phyloP scores from a whole-genome alignment of 2,329 filamentous ascomycete species.

The Daldinia sp. region DNA sequence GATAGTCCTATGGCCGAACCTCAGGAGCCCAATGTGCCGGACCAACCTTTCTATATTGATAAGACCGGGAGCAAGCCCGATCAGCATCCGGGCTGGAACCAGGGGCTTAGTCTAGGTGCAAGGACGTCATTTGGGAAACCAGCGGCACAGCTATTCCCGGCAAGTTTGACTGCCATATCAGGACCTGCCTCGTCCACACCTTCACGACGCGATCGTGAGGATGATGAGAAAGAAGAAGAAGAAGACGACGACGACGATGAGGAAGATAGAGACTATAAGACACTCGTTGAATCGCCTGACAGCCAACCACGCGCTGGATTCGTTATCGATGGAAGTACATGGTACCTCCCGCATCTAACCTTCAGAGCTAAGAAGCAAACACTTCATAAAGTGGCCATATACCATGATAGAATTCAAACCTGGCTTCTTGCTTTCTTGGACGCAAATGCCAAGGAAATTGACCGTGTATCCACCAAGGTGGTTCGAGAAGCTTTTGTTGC shows the following conservation, averaged over 20 bases:
- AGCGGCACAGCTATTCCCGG: constrained; percentile 1
- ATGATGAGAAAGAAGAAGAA: neutral
- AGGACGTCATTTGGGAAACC: constrained; percentile 40
- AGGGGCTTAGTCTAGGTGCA: constrained; percentile 37
- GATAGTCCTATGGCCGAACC: constrained; percentile 1
- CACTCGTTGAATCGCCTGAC: neutral
- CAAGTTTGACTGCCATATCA: neutral
- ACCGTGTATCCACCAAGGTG: constrained; percentile 34
- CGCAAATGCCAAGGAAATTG: constrained; percentile 28
- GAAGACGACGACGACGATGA: constrained; percentile 1
- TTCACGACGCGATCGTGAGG: constrained; percentile 1
- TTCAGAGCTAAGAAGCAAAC: neutral
- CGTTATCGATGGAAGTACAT: neutral
- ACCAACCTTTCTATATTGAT: constrained; percentile 23
- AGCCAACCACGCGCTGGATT: neutral
- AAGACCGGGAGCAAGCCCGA: constrained; percentile 9
- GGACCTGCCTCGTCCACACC: neutral
- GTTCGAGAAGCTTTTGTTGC: constrained; percentile 34
- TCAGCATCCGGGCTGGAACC: constrained; percentile 38
- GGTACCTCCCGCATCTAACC: constrained; percentile 16
- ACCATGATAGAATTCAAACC: constrained; percentile 10
- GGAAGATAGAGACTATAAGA: neutral
- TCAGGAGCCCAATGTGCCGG: neutral
- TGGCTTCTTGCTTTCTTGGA: constrained; percentile 21
- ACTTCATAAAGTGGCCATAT: neutral